These are phyloP conservation scores for Lophiotrema nucula DNA, from an alignment of 495 filamentous ascomycete species.

Conservation along the genomic window DNA sequence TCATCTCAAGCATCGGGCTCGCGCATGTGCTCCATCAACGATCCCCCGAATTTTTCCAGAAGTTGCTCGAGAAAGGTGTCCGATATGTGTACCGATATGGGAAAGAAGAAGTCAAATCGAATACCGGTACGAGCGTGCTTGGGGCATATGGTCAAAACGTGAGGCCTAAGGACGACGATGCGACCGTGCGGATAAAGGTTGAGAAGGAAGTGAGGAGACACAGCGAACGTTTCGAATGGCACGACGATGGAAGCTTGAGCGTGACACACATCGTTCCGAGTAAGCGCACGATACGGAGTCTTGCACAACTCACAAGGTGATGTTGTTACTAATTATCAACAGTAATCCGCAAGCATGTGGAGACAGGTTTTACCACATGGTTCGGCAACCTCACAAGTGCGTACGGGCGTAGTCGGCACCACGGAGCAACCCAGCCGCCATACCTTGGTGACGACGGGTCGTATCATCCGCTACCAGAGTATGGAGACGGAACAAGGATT, in stretches of 20 bases:
- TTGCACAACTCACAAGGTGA: too few species aligned
- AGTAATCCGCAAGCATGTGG: slow-evolving; percentile 34
- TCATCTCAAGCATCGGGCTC: slow-evolving; percentile 28
- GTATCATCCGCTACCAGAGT: slow-evolving; percentile 36
- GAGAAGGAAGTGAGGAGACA: slow-evolving; percentile 25
- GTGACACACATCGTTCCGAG: slow-evolving; percentile 37
- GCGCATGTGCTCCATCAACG: slow-evolving; percentile 22
- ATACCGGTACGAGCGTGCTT: slow-evolving; percentile 29
- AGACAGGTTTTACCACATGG: slow-evolving; percentile 31
- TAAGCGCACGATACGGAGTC: too few species aligned
- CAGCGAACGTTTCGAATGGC: slow-evolving; percentile 32
- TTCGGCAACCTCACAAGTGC: slow-evolving; percentile 37
- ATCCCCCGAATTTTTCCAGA: slow-evolving; percentile 30
- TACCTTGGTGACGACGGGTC: slow-evolving; percentile 34
- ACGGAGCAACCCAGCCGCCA: slow-evolving; percentile 33
- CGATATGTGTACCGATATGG: slow-evolving; percentile 37
- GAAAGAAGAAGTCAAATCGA: slow-evolving; percentile 30
- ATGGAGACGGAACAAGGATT: slow-evolving; percentile 32
- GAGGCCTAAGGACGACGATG: slow-evolving; percentile 18
- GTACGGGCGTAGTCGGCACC: slow-evolving; percentile 29
- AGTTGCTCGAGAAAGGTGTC: slow-evolving; percentile 29
- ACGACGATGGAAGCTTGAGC: slow-evolving; percentile 34
- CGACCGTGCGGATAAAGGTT: slow-evolving; percentile 22
- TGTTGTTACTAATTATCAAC: neutral
- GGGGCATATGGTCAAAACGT: slow-evolving; percentile 26